These are phyloP conservation scores for Allium cepa DNA, from an alignment of 106 monocot genomes.

Conservation along the genomic window DNA sequence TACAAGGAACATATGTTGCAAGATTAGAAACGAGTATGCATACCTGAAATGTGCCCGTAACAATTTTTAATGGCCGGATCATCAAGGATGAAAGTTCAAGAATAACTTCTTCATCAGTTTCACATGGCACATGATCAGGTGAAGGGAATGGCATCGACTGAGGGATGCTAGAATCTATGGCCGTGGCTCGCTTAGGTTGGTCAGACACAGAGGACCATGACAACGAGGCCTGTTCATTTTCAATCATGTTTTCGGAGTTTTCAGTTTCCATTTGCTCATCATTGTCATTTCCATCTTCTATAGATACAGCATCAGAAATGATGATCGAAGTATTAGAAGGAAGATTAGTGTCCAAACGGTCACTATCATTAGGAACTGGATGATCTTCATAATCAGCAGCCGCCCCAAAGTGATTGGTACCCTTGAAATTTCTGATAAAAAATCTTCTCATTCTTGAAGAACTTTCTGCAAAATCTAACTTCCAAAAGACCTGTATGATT, in stretches of 20 bases:
- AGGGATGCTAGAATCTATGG: constrained; percentile 27
- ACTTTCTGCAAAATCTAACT: constrained; percentile 77
- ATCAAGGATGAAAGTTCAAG: constrained; percentile 76
- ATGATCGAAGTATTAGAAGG: constrained; percentile 66
- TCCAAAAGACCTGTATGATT: constrained; percentile 71
- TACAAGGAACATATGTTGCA: background rate
- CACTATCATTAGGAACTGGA: constrained; percentile 16
- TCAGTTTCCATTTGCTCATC: constrained; percentile 50
- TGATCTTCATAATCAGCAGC: constrained; percentile 83
- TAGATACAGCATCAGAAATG: constrained; percentile 61
- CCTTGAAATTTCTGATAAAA: constrained; percentile 74
- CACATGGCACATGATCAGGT: constrained; percentile 65
- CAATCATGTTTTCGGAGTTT: constrained; percentile 14
- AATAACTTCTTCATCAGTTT: constrained; percentile 82
- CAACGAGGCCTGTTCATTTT: constrained; percentile 30
- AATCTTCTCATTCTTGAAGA: constrained; percentile 89
- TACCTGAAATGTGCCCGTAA: constrained; percentile 85
- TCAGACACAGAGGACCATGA: constrained; percentile 20
- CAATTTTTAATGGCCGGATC: constrained; percentile 85
- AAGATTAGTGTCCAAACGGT: constrained; percentile 30
- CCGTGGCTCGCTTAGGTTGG: constrained; percentile 18
- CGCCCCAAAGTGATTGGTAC: constrained; percentile 83
- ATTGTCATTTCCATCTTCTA: constrained; percentile 60
- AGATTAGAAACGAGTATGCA: constrained; percentile 9
- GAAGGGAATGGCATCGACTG: constrained; percentile 26